phyloP scores from a whole-genome alignment of 305 asterid species.

The Stenogyne calaminthoides region DNA sequence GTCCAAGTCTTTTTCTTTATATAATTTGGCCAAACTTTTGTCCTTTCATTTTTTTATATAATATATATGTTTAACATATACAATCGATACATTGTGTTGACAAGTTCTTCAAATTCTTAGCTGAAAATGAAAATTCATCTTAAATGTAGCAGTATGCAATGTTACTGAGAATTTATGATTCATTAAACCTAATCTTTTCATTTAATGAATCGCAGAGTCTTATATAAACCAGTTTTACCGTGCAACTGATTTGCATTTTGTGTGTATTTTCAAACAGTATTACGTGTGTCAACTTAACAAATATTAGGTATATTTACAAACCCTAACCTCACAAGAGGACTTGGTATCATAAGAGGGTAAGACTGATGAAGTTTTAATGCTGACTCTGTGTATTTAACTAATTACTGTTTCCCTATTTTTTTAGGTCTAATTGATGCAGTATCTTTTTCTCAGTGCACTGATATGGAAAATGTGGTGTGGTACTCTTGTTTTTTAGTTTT shows the following conservation, averaged over 20 bases:
- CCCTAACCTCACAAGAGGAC: constrained; percentile 50
- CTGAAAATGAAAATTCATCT: too few relatives aligned
- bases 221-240: too few relatives aligned
- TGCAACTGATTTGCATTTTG: too few relatives aligned
- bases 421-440: constrained; percentile 10
- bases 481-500: constrained; percentile 1
- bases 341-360: constrained; percentile 57
- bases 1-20: background rate
- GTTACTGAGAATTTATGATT: background rate
- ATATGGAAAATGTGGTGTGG: constrained; percentile 3
- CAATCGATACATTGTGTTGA: too few relatives aligned
- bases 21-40: background rate
- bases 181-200: too few relatives aligned
- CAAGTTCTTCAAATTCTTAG: too few relatives aligned
- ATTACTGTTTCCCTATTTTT: background rate
- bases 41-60: background rate
- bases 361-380: constrained; percentile 7
- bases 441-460: background rate
- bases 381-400: constrained; percentile 8
- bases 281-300: constrained; percentile 29
- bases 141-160: too few relatives aligned
- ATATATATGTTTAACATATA: too few relatives aligned
- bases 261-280: constrained; percentile 17
- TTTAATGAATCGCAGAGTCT: too few relatives aligned
- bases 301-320: too few relatives aligned